Base-by-base conservation (phyloP, 1,284 basidiomycete genomes). In the Termitomyces sp. region DNA sequence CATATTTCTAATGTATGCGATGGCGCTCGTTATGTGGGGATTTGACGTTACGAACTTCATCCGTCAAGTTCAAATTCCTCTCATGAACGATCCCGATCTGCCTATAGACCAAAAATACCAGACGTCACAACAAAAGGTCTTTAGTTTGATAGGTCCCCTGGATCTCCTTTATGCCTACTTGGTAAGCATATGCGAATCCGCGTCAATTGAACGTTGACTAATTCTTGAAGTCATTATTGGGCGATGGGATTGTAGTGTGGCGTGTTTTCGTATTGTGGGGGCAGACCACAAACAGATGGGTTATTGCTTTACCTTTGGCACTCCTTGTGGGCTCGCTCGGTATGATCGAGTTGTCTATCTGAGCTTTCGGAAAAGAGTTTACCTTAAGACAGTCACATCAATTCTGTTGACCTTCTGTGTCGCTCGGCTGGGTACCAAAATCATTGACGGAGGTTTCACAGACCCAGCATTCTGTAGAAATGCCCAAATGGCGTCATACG, bases 401-500 rank as follows among this genome's bases (percentile, higher is more conserved):
- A 43, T 54, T 31, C 17, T 54, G 34, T 41, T 57, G 26, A 53
- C 55, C 6, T 57, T 46, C 33, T 57, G 56, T 38, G 49, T 50
- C 21, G 56, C 40, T 13, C 21, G 5, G 31, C n/a, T 50, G 4
- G 56, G 52, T 5, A 54, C 52, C 15, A 30, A 54, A 10, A 57
- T 57, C 15, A 31, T 53, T 7, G 52, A 53, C 30, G 55, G 56
- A 9, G 50, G 42, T n/a, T 57, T 57, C 33, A 41, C 50, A 30
- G 30, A 45, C 13, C 56, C 52, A 10, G 52, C 52, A n/a, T 57
- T 57, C 17, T 57, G 48, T 28, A 57, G 52, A 34, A 53, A 57
- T 21, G 39, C 49, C 6, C 52, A 57, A 19, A 57, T 41, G 28
- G 36, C 48, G 6, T 36, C 52, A 4, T 57, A 57, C 15, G n/a